phyloP scores from a whole-genome alignment of 768 basidiomycete genomes.

The Harrya chromipes region DNA sequence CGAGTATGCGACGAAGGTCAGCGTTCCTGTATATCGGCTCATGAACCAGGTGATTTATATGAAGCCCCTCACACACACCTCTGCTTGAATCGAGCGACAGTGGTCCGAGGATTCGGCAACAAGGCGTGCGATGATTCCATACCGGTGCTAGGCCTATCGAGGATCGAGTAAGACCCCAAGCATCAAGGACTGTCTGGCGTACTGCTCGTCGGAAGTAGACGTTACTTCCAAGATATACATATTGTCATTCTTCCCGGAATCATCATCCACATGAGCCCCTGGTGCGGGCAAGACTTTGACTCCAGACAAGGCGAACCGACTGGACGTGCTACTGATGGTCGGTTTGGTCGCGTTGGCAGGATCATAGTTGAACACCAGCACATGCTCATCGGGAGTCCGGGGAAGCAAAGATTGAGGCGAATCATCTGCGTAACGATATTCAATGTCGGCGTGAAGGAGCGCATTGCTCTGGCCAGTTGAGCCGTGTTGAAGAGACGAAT shows the following conservation, averaged over 20 bases:
- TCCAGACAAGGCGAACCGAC: slow-evolving; percentile 48
- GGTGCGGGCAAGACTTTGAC: slow-evolving; percentile 72
- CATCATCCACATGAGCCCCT: slow-evolving; percentile 58
- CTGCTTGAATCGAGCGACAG: slow-evolving; percentile 64
- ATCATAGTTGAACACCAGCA: slow-evolving; percentile 71
- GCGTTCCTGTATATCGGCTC: slow-evolving; percentile 40
- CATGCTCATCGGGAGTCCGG: slow-evolving; percentile 58
- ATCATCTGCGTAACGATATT: slow-evolving; percentile 83
- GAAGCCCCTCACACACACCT: slow-evolving; percentile 40
- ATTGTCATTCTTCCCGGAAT: slow-evolving; percentile 48
- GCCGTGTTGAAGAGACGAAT: slow-evolving; percentile 42
- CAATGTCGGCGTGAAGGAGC: slow-evolving; percentile 62
- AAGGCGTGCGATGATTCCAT: slow-evolving; percentile 29
- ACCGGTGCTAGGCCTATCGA: slow-evolving; percentile 5
- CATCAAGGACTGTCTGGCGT: slow-evolving; percentile 4
- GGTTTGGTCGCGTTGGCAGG: slow-evolving; percentile 39
- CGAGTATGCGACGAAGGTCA: slow-evolving; percentile 53
- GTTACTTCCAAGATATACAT: slow-evolving; percentile 79
- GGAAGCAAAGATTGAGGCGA: slow-evolving; percentile 64
- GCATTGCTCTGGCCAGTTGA: slow-evolving; percentile 35
- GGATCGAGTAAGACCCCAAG: neutral
- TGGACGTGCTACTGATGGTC: slow-evolving; percentile 50
- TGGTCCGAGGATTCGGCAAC: slow-evolving; percentile 42
- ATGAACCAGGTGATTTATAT: slow-evolving; percentile 7
- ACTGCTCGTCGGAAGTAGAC: slow-evolving; percentile 45